Evolutionary conservation across 495 filamentous ascomycete genomes (phyloP).

Genomic region (Glarea lozoyensis): DNA sequence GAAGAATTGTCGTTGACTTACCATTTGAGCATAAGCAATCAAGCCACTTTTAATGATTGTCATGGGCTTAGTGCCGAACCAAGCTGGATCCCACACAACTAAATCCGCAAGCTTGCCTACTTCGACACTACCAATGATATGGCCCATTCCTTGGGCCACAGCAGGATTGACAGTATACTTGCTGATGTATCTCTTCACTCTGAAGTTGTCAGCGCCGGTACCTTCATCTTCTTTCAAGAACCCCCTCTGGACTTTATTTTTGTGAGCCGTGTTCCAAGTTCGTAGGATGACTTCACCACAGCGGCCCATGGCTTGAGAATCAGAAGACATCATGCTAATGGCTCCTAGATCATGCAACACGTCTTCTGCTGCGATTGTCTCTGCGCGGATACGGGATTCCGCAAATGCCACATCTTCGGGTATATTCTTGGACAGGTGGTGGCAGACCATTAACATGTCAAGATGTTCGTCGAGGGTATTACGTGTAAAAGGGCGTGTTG

Average conservation of each 20-base stretch:
- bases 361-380: conserved; percentile 97
- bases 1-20: conserved; percentile 26
- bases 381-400: conserved; percentile 86
- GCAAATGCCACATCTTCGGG: conserved; percentile 96
- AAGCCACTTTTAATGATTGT: conserved; percentile 86
- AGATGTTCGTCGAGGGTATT: conserved; percentile 97
- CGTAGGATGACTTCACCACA: conserved; percentile 91
- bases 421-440: conserved; percentile 85
- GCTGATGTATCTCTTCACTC: conserved; percentile 87
- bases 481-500: conserved; percentile 81
- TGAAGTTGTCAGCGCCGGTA: conserved; percentile 81
- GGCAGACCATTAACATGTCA: conserved; percentile 99
- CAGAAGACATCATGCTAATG: conserved; percentile 96
- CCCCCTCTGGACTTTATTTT: conserved; percentile 90
- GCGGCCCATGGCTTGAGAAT: conserved; percentile 96
- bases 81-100: conserved; percentile 78
- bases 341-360: conserved; percentile 93
- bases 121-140: conserved; percentile 82
- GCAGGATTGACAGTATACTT: conserved; percentile 99
- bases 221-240: conserved; percentile 66
- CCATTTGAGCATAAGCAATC: conserved; percentile 82
- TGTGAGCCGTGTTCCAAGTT: conserved; percentile 97
- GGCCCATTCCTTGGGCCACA: conserved; percentile 86
- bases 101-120: conserved; percentile 88
- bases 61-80: conserved; percentile 82